Evolutionary conservation across 2,329 filamentous ascomycete genomes (phyloP), one percentile per base, ranked within the genome.

Genomic region (Aspergillus sp.): DNA sequence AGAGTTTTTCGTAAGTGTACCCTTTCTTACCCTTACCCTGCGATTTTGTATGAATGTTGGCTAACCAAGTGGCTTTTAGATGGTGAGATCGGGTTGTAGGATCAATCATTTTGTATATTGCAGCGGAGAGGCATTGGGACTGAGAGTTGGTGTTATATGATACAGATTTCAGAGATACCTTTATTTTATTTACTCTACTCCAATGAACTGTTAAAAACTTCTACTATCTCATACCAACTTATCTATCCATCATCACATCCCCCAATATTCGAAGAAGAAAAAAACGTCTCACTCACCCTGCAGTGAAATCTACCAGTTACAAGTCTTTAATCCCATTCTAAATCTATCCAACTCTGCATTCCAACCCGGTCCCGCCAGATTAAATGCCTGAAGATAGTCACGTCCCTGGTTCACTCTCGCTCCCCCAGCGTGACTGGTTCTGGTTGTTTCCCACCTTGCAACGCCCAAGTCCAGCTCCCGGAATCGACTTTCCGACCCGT

Each of bases 1-100:
- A 82, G 66, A 72, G 77, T 54, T 82, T 82, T 60, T 75, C 73
- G 61, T 80, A 65, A 76, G 77, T 76, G 72, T 39, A 13, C 17
- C 75, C 73, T 33, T 22, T 13, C 12, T 22, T 33, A 19, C 13
- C 3, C 8, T 17, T 46, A 1, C 17, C 17, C 7, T 15, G 13
- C 3, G 2, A 30, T 33, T 20, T 19, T 20, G 0, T 13, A 20
- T 42, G 46, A 46, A 27, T 44, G 37, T 22, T 44, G 20, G 27
- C 34, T 37, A 42, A 42, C 40, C 15, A 20, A 19, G 40, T 20
- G 44, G 22, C 13, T 33, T 37, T 6, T 15, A 37, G 34, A n/a
- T 37, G 34, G 34, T 37, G 34, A 37, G 34, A 20, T 7, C 24
- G 24, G 24, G 20, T 20, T 20, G 20, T 20, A 20, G 20, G 20